Conservation (phyloP, 1,139 yeast genomes). For the Nematodospora anomalae region DNA sequence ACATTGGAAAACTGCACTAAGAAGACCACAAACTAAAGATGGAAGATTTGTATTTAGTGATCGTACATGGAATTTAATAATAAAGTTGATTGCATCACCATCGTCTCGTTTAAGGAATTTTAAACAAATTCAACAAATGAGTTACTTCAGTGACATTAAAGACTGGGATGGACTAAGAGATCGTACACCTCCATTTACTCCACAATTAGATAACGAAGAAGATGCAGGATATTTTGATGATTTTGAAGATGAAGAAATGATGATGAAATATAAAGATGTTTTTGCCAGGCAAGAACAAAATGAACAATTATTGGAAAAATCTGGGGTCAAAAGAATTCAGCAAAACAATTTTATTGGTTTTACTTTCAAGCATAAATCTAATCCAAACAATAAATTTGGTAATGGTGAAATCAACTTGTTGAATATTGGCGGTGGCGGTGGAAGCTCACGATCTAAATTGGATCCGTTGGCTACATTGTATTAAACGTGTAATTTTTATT, state of each 20-base stretch:
- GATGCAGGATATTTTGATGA: constrained; percentile 99
- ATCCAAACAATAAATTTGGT: constrained; percentile 53
- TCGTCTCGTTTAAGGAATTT: constrained; percentile 71
- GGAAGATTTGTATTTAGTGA: constrained; percentile 93
- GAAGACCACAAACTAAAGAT: constrained; percentile 89
- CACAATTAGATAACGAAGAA: constrained; percentile 93
- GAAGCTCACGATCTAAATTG: constrained; percentile 27
- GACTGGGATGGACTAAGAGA: constrained; percentile 72
- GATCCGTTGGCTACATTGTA: constrained; percentile 51
- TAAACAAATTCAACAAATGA: constrained; percentile 75
- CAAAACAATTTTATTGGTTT: constrained; percentile 84
- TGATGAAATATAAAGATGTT: constrained; percentile 97
- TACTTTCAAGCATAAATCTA: constrained; percentile 87
- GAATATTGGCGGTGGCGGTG: constrained; percentile 21
- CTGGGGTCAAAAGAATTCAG: constrained; percentile 31
- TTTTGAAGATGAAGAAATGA: constrained; percentile 91
- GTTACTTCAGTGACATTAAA: constrained; percentile 74
- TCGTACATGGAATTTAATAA: constrained; percentile 91
- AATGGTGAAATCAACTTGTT: constrained; percentile 43
- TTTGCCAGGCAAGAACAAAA: constrained; percentile 85
- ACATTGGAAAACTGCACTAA: constrained; percentile 85
- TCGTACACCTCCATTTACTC: constrained; percentile 89
- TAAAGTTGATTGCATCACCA: constrained; percentile 77
- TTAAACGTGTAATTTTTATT: constrained; percentile 16
- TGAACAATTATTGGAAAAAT: constrained; percentile 74